These are phyloP conservation scores for Gonium pectorale DNA, from an alignment of 139 green algal species.

Conservation along the genomic window DNA sequence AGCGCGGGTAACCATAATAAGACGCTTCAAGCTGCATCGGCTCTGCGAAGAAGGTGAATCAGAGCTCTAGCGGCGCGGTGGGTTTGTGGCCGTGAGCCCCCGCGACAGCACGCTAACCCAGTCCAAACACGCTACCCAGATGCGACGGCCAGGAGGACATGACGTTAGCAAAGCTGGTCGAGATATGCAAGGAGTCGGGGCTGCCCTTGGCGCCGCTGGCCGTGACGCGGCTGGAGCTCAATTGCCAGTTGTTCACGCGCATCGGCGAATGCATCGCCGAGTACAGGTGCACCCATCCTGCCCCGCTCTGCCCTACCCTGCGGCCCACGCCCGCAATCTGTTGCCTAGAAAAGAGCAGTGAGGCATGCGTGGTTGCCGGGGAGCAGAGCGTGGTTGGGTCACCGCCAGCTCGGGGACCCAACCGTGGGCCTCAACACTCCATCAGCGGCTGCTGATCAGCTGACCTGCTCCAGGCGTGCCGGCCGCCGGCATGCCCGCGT, in stretches of 20 bases:
- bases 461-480: too few relatives aligned
- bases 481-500: too few relatives aligned
- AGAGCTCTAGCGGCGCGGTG: too few relatives aligned
- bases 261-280: constrained; percentile 32
- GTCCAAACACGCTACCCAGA: neutral
- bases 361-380: too few relatives aligned
- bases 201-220: constrained; percentile 2
- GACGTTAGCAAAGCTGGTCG: constrained; percentile 35
- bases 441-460: too few relatives aligned
- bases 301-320: too few relatives aligned
- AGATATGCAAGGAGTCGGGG: constrained; percentile 21
- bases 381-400: too few relatives aligned
- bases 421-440: too few relatives aligned
- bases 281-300: too few relatives aligned
- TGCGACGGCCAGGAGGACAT: constrained; percentile 17
- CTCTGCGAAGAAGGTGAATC: constrained; percentile 16
- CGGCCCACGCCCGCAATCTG: too few relatives aligned
- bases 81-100: neutral
- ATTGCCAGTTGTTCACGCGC: constrained; percentile 17
- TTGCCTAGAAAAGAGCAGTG: too few relatives aligned
- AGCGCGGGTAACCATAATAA: constrained; percentile 26
- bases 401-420: too few relatives aligned
- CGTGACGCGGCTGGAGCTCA: constrained; percentile 23
- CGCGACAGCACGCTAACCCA: neutral
- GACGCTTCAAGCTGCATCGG: constrained; percentile 22